Evolutionary conservation across 768 basidiomycete genomes (phyloP).

Genomic region (Steccherinum ochraceum): DNA sequence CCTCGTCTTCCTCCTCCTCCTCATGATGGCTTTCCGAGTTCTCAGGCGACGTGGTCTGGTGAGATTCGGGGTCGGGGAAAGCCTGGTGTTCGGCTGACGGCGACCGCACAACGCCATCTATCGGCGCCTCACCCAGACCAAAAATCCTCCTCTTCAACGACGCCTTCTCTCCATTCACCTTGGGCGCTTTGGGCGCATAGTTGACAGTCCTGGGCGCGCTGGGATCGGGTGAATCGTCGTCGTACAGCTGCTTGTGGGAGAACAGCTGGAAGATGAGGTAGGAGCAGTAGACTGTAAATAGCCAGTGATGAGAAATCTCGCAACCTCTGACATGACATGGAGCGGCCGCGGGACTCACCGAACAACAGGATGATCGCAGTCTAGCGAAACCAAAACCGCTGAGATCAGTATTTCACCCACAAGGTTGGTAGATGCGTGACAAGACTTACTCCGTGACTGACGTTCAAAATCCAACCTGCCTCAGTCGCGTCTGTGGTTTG

Average conservation of each 20-base stretch:
- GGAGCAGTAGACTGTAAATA: conserved; percentile 52
- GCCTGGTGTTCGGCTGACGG: neutral
- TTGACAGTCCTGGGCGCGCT: neutral
- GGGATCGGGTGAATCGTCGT: conserved; percentile 15
- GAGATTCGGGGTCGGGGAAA: neutral
- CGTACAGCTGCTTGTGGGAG: conserved; percentile 71
- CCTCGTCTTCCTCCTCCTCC: conserved; percentile 30
- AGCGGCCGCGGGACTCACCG: conserved; percentile 45
- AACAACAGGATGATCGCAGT: conserved; percentile 74
- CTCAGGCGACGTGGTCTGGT: conserved; percentile 1
- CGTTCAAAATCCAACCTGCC: conserved; percentile 44
- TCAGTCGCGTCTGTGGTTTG: conserved; percentile 8
- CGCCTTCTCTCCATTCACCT: neutral
- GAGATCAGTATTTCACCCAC: neutral
- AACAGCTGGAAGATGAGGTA: conserved; percentile 77
- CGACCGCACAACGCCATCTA: neutral
- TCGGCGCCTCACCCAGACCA: neutral
- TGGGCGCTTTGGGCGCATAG: neutral
- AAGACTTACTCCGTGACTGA: conserved; percentile 68
- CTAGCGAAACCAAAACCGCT: conserved; percentile 25
- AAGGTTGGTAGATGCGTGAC: neutral
- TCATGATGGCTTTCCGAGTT: conserved; percentile 4
- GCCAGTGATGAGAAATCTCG: neutral
- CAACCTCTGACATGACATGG: neutral
- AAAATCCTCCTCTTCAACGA: neutral